Conservation (phyloP, 2,329 filamentous ascomycete genomes). For the Sphaerulina musiva region DNA sequence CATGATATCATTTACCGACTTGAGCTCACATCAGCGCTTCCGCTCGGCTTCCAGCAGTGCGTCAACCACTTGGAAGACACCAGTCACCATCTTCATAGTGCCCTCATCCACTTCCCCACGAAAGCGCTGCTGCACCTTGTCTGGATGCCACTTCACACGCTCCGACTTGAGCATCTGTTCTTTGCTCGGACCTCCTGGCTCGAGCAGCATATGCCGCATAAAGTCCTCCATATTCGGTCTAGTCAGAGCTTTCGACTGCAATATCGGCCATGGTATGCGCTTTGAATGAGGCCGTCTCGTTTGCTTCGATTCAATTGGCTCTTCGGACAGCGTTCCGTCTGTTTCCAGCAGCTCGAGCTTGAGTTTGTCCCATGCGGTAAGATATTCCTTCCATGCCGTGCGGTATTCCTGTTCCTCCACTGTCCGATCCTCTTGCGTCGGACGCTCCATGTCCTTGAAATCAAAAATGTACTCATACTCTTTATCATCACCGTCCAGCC, state of each 20-base stretch:
- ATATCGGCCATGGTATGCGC: constrained; percentile 66
- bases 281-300: constrained; percentile 23
- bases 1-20: neutral
- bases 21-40: constrained; percentile 9
- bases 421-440: constrained; percentile 10
- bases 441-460: constrained; percentile 11
- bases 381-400: constrained; percentile 27
- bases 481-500: constrained; percentile 37
- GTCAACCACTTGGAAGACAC: constrained; percentile 87
- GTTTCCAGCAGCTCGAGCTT: constrained; percentile 23
- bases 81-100: constrained; percentile 73
- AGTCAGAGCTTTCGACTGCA: constrained; percentile 52
- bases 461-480: constrained; percentile 37
- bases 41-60: constrained; percentile 30
- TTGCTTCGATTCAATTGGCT: constrained; percentile 1
- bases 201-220: constrained; percentile 51
- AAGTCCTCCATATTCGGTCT: constrained; percentile 62
- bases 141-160: constrained; percentile 90
- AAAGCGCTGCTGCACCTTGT: constrained; percentile 90
- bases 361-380: constrained; percentile 29
- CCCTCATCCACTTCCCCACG: constrained; percentile 63
- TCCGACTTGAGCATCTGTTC: constrained; percentile 65
- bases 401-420: constrained; percentile 21
- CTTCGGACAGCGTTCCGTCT: neutral
- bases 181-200: constrained; percentile 26